Conservation (phyloP, 2,329 filamentous ascomycete genomes). For the Cordyceps militaris region DNA sequence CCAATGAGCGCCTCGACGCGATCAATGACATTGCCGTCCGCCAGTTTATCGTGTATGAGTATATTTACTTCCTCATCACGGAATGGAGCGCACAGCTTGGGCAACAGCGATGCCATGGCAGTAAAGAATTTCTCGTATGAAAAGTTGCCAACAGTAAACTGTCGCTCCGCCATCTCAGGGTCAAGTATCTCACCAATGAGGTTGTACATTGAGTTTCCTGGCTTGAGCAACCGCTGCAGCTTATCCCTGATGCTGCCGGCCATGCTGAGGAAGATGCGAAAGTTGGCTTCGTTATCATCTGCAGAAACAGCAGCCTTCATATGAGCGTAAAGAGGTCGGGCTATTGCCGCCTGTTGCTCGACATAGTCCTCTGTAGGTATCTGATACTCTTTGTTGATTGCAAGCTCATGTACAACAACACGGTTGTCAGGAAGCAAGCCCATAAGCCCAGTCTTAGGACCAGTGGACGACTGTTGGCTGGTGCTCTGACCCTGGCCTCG, state of each 20-base stretch:
- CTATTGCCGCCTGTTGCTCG: constrained; percentile 45
- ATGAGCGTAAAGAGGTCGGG: constrained; percentile 46
- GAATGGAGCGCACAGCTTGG: constrained; percentile 73
- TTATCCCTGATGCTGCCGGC: constrained; percentile 65
- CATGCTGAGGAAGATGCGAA: constrained; percentile 62
- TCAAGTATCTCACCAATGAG: constrained; percentile 72
- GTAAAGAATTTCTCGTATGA: constrained; percentile 76
- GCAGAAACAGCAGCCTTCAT: constrained; percentile 58
- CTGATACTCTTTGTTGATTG: constrained; percentile 71
- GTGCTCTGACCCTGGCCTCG: constrained; percentile 25
- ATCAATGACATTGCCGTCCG: constrained; percentile 60
- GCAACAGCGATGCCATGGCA: constrained; percentile 67
- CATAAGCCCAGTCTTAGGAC: constrained; percentile 35
- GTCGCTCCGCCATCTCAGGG: constrained; percentile 59
- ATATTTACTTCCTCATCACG: constrained; percentile 70
- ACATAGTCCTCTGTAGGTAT: constrained; percentile 56
- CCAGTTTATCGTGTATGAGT: constrained; percentile 55
- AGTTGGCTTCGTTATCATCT: constrained; percentile 57
- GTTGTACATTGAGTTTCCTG: constrained; percentile 65
- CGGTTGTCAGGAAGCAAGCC: constrained; percentile 65
- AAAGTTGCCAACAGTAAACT: constrained; percentile 65
- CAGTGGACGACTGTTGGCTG: constrained; percentile 23
- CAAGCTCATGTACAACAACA: constrained; percentile 69
- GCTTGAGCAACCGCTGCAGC: constrained; percentile 63
- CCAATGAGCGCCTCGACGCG: constrained; percentile 68